Evolutionary conservation across 257 asterid species (phyloP), one percentile per base, ranked within the genome.

Genomic region (Plantago ovata): DNA sequence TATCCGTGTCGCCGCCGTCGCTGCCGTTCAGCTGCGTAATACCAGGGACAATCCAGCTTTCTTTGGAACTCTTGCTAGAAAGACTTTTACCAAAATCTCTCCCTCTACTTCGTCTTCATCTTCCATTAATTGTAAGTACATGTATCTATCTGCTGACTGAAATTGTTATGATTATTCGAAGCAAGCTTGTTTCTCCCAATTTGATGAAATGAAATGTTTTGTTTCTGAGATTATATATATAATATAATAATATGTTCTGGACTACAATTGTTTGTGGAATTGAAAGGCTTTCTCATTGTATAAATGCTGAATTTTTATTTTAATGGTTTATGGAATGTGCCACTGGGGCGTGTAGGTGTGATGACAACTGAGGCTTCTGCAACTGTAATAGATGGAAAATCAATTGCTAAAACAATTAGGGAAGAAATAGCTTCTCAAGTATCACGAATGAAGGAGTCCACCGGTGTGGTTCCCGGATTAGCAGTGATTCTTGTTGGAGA

Each of bases 401-500:
- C 74, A 13, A 65, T 67, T 58, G 90, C 95, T 47, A 88, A 88
- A 77, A 81, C 73, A 48, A 71, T 92, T 43, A 69, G 91, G 63
- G 91, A 88, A 16, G 98, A 92, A 76, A 83, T 92, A 67, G 75
- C 86, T 64, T 69, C 69, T 15, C 95, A 88, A 64, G 77, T 88
- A 61, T 64, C 69, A 9, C 80, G 75, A 75, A 88, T 92, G 98
- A 92, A 88, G 70, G 90, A 84, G 67, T 71, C 82, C n/a, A 82
- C 65, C 4, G 95, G 94, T 38, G 58, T 81, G 63, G 84, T 79
- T 57, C 98, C 98, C 49, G 97, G 98, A 57, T 77, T 92, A 58
- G 98, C 98, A 8, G 98, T 92, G 28, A 80, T 92, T 62, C 82
- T 92, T 53, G 95, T 85, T 54, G 95, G 98, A 36, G 98, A 82